These are phyloP conservation scores for Agaricus blazei DNA, from an alignment of 768 basidiomycete species.

Conservation along the genomic window DNA sequence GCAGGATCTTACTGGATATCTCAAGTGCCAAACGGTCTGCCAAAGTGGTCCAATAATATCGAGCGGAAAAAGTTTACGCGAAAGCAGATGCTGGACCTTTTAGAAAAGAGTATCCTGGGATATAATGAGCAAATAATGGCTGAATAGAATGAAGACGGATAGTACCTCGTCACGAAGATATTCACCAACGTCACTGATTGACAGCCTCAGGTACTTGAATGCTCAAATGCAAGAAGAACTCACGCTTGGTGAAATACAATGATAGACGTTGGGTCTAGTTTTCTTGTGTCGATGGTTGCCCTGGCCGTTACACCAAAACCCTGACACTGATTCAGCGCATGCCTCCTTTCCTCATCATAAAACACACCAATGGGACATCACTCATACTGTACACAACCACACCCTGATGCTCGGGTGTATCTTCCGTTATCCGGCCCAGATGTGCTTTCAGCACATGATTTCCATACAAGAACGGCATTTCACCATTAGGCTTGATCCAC, in stretches of 20 bases:
- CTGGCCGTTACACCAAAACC: slow-evolving; percentile 97
- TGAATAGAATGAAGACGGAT: slow-evolving; percentile 8
- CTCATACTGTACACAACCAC: slow-evolving; percentile 96
- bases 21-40: not conserved
- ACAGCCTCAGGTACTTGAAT: slow-evolving; percentile 2
- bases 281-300: slow-evolving; percentile 93
- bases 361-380: slow-evolving; percentile 82
- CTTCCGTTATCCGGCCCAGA: slow-evolving; percentile 97
- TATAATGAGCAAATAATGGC: slow-evolving; percentile 20
- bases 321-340: slow-evolving; percentile 32
- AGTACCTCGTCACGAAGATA: slow-evolving; percentile 93
- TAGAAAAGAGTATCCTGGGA: slow-evolving; percentile 71
- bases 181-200: slow-evolving; percentile 87
- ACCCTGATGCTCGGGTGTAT: slow-evolving; percentile 98
- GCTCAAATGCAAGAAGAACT: slow-evolving; percentile 19
- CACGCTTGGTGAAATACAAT: slow-evolving; percentile 99
- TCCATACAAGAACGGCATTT: slow-evolving; percentile 99
- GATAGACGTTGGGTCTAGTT: slow-evolving; percentile 95
- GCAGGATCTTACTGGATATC: not conserved
- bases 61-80: slow-evolving; percentile 4
- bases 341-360: not conserved
- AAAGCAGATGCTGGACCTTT: slow-evolving; percentile 12
- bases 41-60: not conserved
- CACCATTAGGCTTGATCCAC: slow-evolving; percentile 99
- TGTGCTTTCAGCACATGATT: slow-evolving; percentile 99